Base-by-base conservation (phyloP, 495 filamentous ascomycete species). In the Penicillium manginii region DNA sequence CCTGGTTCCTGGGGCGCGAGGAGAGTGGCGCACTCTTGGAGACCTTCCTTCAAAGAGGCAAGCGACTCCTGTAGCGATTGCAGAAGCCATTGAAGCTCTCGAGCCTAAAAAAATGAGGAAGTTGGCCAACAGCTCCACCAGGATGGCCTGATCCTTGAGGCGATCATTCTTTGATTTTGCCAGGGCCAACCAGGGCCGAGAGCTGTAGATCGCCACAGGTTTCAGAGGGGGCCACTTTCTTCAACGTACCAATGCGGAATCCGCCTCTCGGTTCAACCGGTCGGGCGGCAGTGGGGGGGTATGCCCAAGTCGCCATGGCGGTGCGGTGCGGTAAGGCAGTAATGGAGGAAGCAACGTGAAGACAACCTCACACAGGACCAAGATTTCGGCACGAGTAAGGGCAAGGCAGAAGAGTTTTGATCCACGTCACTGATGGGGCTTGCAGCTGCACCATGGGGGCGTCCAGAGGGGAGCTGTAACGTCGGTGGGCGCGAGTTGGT, bases 1-100 rank as follows among this genome's bases (percentile, higher is more conserved):
- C 90, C 90, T 2, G 88, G 87, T 62, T 96, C 91, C 57, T 86
- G 78, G 2, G 93, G 91, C 10, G 91, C 85, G 33, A 98, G 84
- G 9, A 98, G 83, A 22, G 85, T 83, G 48, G 88, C 85, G 73
- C 94, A 98, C 77, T 97, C 92, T 72, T 92, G 85, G 15, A 98
- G 86, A 48, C 93, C 92, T 66, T 85, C 83, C 72, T 92, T 90
- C 57, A 98, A 72, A 12, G 89, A 87, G 29, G 77, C 76, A 33
- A 98, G 82, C 17, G 88, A 91, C 48, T 90, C 84, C 73, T 90
- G 87, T 17, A 98, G 83, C 23, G 88, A 85, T 39, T 81, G 73
- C 52, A 97, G 81, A 7, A 98, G 89, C 96, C 94, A 98, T 71
- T 87, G 77, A 26, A 97, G 81, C 76, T 98, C 94, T 48, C 84